Evolutionary conservation across 2,329 filamentous ascomycete genomes (phyloP), one percentile per base, ranked within the genome.

Genomic region (Canariomyces notabilis): DNA sequence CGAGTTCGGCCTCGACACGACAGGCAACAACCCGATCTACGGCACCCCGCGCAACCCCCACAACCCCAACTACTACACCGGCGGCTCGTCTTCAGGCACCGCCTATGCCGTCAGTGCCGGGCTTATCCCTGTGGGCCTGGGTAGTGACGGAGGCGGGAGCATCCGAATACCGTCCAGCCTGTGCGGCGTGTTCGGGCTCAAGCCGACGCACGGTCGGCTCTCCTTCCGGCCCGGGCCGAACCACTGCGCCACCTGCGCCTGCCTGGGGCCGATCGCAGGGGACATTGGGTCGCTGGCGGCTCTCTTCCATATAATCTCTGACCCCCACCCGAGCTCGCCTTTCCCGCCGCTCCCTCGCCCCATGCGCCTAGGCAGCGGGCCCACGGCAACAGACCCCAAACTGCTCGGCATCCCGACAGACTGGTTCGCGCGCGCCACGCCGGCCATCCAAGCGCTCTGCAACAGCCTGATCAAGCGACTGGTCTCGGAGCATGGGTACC

Each of bases 1-100:
- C 61, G 86, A 90, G 62, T 73, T 86, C 42, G 86, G 85, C 3
- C 73, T 85, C 50, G 82, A 88, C 57, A 88, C 84, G 0, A 85
- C 82, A 2, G 87, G 87, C 59, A 87, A 86, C 65, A 89, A 90
- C 56, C 79, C 81, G 4, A 78, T 75, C 44, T 76, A 77, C 54
- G 86, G 86, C 37, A 91, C 88, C 0, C 87, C 88, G 0, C 72
- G 74, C 12, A 93, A 93, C 57, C 87, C 87, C 0, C 81, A 87
- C 63, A 87, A 90, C 60, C 62, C 69, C 0, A 61, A 70, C 3
- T 91, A 88, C 67, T 93, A 93, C 64, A 80, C 81, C 3, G 87
- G 87, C 39, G 87, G 87, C 12, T 87, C 82, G 5, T 89, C 86
- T 0, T 85, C 85, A 2, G 87, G 87, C 2, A 80, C 80, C 5